A percentile compares a stretch with the other conserved stretches of the same genome.
Evolutionary conservation across 805 yeast species (phyloP).

Genomic region (Saccharomycopsis sp.): DNA sequence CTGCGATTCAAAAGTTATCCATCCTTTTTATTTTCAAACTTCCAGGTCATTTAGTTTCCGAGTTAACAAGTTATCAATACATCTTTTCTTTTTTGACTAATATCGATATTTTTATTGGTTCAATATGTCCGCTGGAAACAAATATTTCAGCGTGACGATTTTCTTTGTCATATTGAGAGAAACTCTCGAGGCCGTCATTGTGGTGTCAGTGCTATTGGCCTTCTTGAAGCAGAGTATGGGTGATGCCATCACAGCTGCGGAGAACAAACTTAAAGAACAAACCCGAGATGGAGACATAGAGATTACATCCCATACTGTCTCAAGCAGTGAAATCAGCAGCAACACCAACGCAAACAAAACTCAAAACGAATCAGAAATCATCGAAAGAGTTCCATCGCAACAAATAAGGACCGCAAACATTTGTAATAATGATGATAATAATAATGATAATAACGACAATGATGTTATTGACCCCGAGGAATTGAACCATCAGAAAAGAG

Average conservation of each 20-base stretch:
- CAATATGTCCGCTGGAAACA: background rate
- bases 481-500: conserved; percentile 17
- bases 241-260: conserved; percentile 19
- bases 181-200: conserved; percentile 69
- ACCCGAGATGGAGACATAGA: conserved; percentile 14
- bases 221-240: conserved; percentile 47
- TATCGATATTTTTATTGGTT: background rate
- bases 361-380: background rate
- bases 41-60: too few relatives aligned
- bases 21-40: background rate
- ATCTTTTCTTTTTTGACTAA: too few relatives aligned
- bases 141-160: conserved; percentile 41
- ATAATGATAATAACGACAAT: background rate
- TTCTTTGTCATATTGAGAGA: conserved; percentile 70
- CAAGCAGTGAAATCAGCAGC: background rate
- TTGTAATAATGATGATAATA: background rate
- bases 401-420: too few relatives aligned
- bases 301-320: background rate
- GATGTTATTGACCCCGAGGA: conserved; percentile 1
- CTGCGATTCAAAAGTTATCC: background rate
- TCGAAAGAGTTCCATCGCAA: background rate
- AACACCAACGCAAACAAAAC: background rate
- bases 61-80: too few relatives aligned
- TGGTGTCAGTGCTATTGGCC: conserved; percentile 65
- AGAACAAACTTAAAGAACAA: conserved; percentile 14